Conservation (phyloP, 768 basidiomycete species). For the Lepiota brunneoincarnata region DNA sequence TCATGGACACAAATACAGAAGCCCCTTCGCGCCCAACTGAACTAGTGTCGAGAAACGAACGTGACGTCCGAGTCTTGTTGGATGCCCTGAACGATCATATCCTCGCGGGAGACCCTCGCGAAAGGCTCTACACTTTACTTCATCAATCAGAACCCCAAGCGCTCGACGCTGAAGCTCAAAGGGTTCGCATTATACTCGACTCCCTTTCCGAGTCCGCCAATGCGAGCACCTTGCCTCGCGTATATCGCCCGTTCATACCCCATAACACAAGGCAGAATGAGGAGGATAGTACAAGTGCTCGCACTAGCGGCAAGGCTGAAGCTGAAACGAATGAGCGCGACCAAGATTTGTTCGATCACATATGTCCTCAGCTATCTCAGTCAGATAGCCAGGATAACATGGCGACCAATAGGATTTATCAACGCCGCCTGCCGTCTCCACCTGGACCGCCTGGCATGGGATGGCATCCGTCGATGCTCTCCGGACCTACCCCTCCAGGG, state of each 20-base stretch:
- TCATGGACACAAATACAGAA: slow-evolving; percentile 33
- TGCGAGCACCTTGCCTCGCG: neutral
- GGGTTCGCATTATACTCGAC: neutral
- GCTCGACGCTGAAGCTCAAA: slow-evolving; percentile 1
- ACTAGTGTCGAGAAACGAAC: neutral
- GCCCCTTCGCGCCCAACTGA: neutral
- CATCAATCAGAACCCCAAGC: neutral
- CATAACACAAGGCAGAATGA: neutral
- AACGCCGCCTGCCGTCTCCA: slow-evolving; percentile 4
- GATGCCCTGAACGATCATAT: slow-evolving; percentile 18
- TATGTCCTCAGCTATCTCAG: neutral
- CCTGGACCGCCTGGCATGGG: slow-evolving; percentile 6
- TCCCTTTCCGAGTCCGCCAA: slow-evolving; percentile 2
- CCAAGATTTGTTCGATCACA: too few relatives aligned
- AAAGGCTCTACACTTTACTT: neutral
- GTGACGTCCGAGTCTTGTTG: slow-evolving; percentile 18
- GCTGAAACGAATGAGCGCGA: too few relatives aligned
- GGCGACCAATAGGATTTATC: neutral
- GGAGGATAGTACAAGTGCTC: neutral
- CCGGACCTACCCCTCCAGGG: neutral
- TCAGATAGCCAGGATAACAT: neutral
- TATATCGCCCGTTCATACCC: neutral
- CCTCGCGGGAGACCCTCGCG: neutral
- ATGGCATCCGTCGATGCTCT: neutral
- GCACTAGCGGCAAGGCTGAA: too few relatives aligned